phyloP scores from a whole-genome alignment of 306 rosid genomes.

The Myrica gale region DNA sequence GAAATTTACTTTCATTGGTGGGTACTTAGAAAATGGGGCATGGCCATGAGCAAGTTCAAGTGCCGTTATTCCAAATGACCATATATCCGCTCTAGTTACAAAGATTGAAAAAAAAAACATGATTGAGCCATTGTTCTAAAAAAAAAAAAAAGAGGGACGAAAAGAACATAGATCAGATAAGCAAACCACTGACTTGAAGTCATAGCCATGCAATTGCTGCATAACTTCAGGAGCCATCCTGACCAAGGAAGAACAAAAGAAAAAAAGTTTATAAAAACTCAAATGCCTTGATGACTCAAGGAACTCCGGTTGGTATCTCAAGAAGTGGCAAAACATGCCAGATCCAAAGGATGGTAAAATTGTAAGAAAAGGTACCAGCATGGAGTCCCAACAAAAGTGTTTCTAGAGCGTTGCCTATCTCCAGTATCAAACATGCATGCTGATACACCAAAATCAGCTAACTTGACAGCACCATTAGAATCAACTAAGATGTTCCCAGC shows the following conservation, averaged over 20 bases:
- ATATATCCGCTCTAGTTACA: slow-evolving; percentile 87
- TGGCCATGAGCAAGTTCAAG: slow-evolving; percentile 99
- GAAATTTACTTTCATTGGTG: slow-evolving; percentile 89
- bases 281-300: background rate
- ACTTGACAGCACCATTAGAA: slow-evolving; percentile 79
- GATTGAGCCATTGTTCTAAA: slow-evolving; percentile 13
- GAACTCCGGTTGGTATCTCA: slow-evolving; percentile 1
- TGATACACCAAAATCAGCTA: slow-evolving; percentile 98
- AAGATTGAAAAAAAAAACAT: slow-evolving; percentile 13
- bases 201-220: slow-evolving; percentile 97
- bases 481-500: slow-evolving; percentile 93
- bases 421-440: slow-evolving; percentile 94
- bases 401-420: slow-evolving; percentile 89
- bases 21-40: slow-evolving; percentile 97
- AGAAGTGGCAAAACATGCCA: slow-evolving; percentile 2
- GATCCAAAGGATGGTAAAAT: slow-evolving; percentile 19
- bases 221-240: slow-evolving; percentile 99
- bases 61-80: slow-evolving; percentile 99
- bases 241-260: slow-evolving; percentile 27
- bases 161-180: slow-evolving; percentile 15
- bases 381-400: slow-evolving; percentile 98
- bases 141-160: background rate
- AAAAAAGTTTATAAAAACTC: slow-evolving; percentile 6
- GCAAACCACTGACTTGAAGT: slow-evolving; percentile 77
- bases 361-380: slow-evolving; percentile 65